Percentiles rank a stretch among this genome's conserved stretches.
These are phyloP conservation scores for Edaphochlamys debaryana DNA, from an alignment of 139 green algal species.

Conservation along the genomic window DNA sequence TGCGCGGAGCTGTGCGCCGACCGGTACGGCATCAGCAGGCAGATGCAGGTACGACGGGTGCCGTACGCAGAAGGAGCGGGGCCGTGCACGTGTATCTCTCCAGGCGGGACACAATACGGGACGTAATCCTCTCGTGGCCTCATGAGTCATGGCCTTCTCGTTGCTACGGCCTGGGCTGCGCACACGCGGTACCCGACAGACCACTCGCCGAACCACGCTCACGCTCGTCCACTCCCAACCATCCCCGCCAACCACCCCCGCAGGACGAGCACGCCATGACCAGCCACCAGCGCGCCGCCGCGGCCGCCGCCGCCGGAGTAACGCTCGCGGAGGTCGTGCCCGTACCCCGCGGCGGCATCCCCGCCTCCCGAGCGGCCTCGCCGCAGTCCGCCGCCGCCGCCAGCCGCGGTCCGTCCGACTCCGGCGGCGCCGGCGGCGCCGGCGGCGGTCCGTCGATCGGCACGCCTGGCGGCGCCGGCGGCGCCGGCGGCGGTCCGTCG, in stretches of 20 bases:
- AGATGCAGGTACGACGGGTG: slow-evolving; percentile 65
- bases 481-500: background rate
- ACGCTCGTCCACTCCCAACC: too few relatives aligned
- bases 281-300: slow-evolving; percentile 63
- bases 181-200: too few relatives aligned
- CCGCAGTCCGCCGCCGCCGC: too few relatives aligned
- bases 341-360: slow-evolving; percentile 44
- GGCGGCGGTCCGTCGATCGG: background rate
- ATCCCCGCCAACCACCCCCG: too few relatives aligned
- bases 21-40: slow-evolving; percentile 68
- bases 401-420: background rate
- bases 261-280: slow-evolving; percentile 80
- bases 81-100: too few relatives aligned
- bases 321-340: slow-evolving; percentile 73
- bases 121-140: too few relatives aligned
- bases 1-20: slow-evolving; percentile 82
- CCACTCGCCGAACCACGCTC: too few relatives aligned
- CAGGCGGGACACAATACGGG: too few relatives aligned
- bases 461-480: background rate
- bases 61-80: too few relatives aligned
- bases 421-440: background rate
- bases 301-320: slow-evolving; percentile 53
- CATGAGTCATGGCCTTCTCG: too few relatives aligned
- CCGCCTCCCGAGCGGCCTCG: too few relatives aligned
- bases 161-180: too few relatives aligned